phyloP scores from a whole-genome alignment of 2,329 filamentous ascomycete genomes.

The Apiospora marii region DNA sequence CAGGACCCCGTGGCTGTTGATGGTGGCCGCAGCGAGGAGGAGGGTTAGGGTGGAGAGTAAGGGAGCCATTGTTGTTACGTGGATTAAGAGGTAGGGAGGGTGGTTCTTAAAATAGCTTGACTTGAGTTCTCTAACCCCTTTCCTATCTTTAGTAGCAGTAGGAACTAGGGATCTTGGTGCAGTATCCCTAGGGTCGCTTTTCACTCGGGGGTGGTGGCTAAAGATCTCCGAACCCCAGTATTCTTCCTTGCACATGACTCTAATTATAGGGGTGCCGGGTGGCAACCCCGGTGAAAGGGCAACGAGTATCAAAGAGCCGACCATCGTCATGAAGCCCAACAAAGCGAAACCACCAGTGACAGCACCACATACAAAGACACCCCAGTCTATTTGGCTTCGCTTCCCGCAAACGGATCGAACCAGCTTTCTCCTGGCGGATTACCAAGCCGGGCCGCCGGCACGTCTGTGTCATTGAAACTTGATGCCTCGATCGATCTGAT shows the following conservation, averaged over 20 bases:
- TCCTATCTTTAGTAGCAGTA: not conserved
- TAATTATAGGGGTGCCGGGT: not conserved
- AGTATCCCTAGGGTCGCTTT: slow-evolving; percentile 4
- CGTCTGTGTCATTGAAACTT: not conserved
- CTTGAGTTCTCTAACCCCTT: not conserved
- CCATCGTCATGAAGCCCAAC: not conserved
- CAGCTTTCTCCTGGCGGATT: not conserved
- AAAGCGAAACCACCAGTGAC: not conserved
- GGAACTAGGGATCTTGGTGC: not conserved
- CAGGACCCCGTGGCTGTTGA: not conserved
- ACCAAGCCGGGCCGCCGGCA: slow-evolving; percentile 11
- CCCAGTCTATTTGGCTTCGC: not conserved
- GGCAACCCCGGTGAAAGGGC: slow-evolving; percentile 1
- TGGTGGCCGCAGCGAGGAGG: not conserved
- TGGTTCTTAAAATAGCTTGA: not conserved
- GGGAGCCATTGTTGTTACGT: not conserved
- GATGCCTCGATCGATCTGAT: not conserved
- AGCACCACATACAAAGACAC: not conserved
- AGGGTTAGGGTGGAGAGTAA: not conserved
- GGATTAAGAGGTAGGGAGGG: not conserved
- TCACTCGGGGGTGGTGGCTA: slow-evolving; percentile 3
- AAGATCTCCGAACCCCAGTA: not conserved
- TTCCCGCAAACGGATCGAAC: not conserved
- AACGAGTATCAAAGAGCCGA: not conserved
- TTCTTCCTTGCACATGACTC: not conserved